These are phyloP conservation scores for Heliamphora pulchella DNA, from an alignment of 179 eudicot species.

Conservation along the genomic window DNA sequence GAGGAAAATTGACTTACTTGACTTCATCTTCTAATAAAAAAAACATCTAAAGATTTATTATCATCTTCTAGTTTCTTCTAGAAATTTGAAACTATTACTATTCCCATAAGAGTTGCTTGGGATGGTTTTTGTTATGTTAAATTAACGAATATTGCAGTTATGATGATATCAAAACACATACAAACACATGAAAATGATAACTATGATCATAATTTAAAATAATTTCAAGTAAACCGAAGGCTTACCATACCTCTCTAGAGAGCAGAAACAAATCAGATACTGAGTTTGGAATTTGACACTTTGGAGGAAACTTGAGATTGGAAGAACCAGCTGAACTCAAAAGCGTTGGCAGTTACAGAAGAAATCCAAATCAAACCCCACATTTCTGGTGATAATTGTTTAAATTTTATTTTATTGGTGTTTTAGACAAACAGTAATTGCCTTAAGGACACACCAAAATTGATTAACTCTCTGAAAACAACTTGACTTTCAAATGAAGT, in stretches of 20 bases:
- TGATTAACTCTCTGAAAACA: slow-evolving; percentile 8
- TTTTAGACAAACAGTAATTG: no score
- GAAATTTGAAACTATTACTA: neutral
- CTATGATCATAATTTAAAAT: neutral
- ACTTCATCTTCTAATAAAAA: neutral
- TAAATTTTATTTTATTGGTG: no score
- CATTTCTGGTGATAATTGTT: neutral
- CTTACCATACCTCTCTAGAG: neutral
- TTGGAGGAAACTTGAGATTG: neutral
- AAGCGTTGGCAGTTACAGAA: neutral
- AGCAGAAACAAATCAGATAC: neutral
- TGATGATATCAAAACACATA: neutral
- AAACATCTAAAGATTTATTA: neutral
- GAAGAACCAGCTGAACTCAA: slow-evolving; percentile 1
- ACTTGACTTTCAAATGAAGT: slow-evolving; percentile 14
- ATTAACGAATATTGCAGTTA: neutral
- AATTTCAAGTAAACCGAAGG: neutral
- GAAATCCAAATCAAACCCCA: slow-evolving; percentile 10
- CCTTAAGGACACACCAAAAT: slow-evolving; percentile 6
- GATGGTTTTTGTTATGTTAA: neutral
- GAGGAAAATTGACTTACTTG: neutral
- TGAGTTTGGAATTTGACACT: neutral
- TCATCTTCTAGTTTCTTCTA: neutral
- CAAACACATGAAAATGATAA: neutral
- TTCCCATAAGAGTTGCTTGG: neutral